Conservation (phyloP, 306 rosid genomes). For the Datisca glomerata region DNA sequence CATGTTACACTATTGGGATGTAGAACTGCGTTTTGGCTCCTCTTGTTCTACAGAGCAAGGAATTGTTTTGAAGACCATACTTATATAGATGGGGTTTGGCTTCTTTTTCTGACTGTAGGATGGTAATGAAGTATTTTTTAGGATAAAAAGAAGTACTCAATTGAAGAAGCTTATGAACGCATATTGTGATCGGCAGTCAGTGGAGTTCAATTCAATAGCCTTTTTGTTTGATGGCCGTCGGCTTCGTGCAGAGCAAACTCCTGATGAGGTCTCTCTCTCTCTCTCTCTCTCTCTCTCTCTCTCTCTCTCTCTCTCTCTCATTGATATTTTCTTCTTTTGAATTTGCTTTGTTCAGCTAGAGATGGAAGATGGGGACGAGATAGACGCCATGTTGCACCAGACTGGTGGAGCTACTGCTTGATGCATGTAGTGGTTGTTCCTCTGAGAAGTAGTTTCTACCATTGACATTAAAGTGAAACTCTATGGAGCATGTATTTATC, state of each 20-base stretch:
- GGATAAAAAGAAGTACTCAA: slow-evolving; percentile 60
- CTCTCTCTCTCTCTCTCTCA: background rate
- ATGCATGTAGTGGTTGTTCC: slow-evolving; percentile 5
- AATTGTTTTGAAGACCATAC: no score
- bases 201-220: slow-evolving; percentile 35
- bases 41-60: no score
- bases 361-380: slow-evolving; percentile 73
- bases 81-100: no score
- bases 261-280: no score
- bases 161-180: slow-evolving; percentile 74
- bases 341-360: slow-evolving; percentile 27
- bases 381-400: slow-evolving; percentile 70
- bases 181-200: slow-evolving; percentile 61
- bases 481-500: no score
- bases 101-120: slow-evolving; percentile 23
- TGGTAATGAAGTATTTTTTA: slow-evolving; percentile 49
- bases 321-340: background rate
- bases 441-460: slow-evolving; percentile 1
- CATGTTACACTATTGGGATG: no score
- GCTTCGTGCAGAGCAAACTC: slow-evolving; percentile 58
- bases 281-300: slow-evolving; percentile 8
- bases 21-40: no score
- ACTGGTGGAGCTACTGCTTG: slow-evolving; percentile 31
- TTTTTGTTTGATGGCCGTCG: slow-evolving; percentile 62
- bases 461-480: no score